Conservation (phyloP, 2,329 filamentous ascomycete species). For the Alternaria ventricosa region DNA sequence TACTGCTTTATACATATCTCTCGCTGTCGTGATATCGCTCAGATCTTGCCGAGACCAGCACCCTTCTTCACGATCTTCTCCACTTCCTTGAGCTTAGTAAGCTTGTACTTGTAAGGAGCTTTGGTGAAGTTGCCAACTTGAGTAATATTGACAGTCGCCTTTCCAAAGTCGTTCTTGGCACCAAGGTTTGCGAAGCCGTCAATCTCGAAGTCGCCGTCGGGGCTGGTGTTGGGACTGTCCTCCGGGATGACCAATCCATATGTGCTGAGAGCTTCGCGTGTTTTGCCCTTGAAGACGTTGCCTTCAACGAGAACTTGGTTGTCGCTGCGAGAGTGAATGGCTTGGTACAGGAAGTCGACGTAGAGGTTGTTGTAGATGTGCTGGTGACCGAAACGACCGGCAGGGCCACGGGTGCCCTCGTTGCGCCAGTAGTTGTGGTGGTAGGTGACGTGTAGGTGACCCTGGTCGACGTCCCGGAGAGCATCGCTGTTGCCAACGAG, state of each 20-base stretch:
- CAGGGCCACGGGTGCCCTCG: constrained; percentile 68
- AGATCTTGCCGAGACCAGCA: constrained; percentile 55
- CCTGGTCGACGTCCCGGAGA: constrained; percentile 64
- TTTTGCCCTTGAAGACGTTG: constrained; percentile 57
- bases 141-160: constrained; percentile 59
- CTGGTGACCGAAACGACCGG: constrained; percentile 69
- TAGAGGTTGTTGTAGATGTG: constrained; percentile 65
- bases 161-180: constrained; percentile 59
- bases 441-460: constrained; percentile 69
- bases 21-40: neutral
- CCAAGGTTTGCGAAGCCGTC: constrained; percentile 63
- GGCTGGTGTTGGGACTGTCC: constrained; percentile 62
- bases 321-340: constrained; percentile 54
- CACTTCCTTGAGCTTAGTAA: constrained; percentile 56
- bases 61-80: constrained; percentile 52
- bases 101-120: constrained; percentile 58
- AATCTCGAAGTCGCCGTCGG: constrained; percentile 61
- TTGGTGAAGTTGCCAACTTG: constrained; percentile 58
- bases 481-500: constrained; percentile 66
- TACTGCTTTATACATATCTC: neutral
- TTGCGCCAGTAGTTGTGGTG: constrained; percentile 72
- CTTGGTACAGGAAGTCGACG: constrained; percentile 47
- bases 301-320: constrained; percentile 55
- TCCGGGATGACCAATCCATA: constrained; percentile 63
- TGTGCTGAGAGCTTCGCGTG: constrained; percentile 59